These are phyloP conservation scores for Didymellaceae sp. DNA, from an alignment of 2,329 filamentous ascomycete genomes.

Conservation along the genomic window DNA sequence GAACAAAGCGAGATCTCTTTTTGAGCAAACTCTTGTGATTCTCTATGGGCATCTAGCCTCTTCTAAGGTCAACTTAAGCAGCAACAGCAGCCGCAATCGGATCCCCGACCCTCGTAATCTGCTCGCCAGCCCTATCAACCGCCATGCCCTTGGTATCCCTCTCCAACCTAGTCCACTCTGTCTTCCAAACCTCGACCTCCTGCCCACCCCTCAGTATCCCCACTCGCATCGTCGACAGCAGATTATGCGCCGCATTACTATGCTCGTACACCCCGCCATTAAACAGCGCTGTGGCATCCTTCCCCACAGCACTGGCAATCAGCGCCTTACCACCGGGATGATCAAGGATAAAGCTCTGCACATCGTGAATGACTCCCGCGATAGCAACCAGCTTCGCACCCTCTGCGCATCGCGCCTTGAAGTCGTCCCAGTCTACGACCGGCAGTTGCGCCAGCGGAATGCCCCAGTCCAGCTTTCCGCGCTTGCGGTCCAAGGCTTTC, in stretches of 20 bases:
- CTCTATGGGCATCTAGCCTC: too few relatives aligned
- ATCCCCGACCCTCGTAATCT: slow-evolving; percentile 78
- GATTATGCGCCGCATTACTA: slow-evolving; percentile 50
- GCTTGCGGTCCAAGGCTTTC: slow-evolving; percentile 48
- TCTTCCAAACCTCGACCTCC: slow-evolving; percentile 52
- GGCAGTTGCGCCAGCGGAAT: slow-evolving; percentile 45
- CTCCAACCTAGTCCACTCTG: slow-evolving; percentile 56
- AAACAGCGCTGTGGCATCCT: slow-evolving; percentile 50
- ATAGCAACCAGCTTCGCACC: slow-evolving; percentile 44
- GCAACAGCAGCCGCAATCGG: slow-evolving; percentile 81
- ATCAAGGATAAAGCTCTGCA: slow-evolving; percentile 44
- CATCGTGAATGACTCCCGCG: slow-evolving; percentile 49
- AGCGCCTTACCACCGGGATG: slow-evolving; percentile 49
- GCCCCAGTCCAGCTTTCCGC: slow-evolving; percentile 48
- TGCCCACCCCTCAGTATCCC: slow-evolving; percentile 48
- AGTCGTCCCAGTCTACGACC: slow-evolving; percentile 50
- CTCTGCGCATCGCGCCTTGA: slow-evolving; percentile 32
- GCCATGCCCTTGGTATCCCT: slow-evolving; percentile 78
- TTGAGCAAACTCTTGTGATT: too few relatives aligned
- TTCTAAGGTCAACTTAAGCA: too few relatives aligned
- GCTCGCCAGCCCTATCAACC: slow-evolving; percentile 79
- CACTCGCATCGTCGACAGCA: slow-evolving; percentile 49
- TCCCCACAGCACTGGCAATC: slow-evolving; percentile 46
- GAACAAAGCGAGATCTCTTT: too few relatives aligned
- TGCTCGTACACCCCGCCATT: slow-evolving; percentile 51